Evolutionary conservation across 768 basidiomycete genomes (phyloP).

Genomic region (Tulasnella sp.): DNA sequence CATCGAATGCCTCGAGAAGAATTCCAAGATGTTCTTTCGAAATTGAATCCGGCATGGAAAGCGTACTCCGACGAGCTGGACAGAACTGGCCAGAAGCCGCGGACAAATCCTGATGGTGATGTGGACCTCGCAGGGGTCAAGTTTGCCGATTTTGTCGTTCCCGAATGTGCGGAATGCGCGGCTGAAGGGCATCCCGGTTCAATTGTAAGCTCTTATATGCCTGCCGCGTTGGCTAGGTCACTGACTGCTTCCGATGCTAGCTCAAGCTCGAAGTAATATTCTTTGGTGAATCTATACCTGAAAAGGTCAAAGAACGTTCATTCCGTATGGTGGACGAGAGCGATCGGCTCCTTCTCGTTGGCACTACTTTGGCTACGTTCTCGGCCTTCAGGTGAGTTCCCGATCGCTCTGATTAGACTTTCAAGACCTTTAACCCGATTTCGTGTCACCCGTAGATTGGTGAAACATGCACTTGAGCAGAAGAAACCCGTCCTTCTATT

Average conservation of each 20-base stretch:
- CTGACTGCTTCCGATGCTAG: conserved; percentile 26
- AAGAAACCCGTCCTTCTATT: conserved; percentile 70
- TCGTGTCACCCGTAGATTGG: conserved; percentile 37
- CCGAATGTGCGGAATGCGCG: conserved; percentile 60
- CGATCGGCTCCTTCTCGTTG: conserved; percentile 66
- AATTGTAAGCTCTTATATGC: conserved; percentile 37
- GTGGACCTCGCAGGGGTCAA: conserved; percentile 71
- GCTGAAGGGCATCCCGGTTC: conserved; percentile 43
- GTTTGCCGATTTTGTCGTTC: conserved; percentile 68
- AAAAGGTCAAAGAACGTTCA: conserved; percentile 57
- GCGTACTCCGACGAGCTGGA: conserved; percentile 54
- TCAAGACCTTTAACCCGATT: no score
- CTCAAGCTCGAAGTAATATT: conserved; percentile 77
- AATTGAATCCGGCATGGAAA: conserved; percentile 70
- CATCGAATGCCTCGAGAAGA: conserved; percentile 53
- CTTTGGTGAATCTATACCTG: conserved; percentile 80
- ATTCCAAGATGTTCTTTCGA: conserved; percentile 66
- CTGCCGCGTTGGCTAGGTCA: no score
- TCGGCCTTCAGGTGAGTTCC: conserved; percentile 69
- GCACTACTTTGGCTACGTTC: conserved; percentile 88
- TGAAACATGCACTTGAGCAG: conserved; percentile 66
- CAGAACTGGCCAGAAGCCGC: conserved; percentile 41
- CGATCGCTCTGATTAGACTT: background rate
- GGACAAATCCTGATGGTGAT: conserved; percentile 92
- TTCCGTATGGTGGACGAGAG: conserved; percentile 45